Base-by-base conservation (phyloP, 2,329 filamentous ascomycete genomes). In the Aspergillus sp. region DNA sequence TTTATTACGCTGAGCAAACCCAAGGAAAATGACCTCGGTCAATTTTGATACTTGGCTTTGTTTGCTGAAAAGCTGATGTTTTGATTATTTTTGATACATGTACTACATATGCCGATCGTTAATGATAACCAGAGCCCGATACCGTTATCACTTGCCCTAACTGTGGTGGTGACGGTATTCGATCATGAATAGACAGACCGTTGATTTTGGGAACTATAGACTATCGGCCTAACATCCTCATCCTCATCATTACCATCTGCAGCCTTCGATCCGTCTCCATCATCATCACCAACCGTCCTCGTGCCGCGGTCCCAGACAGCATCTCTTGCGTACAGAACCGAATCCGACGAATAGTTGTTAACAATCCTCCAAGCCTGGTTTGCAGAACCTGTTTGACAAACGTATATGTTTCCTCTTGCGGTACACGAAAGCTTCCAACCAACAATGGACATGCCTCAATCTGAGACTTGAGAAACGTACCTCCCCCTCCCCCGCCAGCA, bases 231-330 rank as follows among this genome's bases (percentile, higher is more conserved):
- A 60, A 46, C 49, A 57, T 53, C 46, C 60, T 62, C 41, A 64
- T 53, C 45, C 56, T 63, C 54, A 60, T 59, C 50, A 66, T 60
- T 13, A 64, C 50, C 33, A 60, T 33, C 45, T 61, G 61, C 45
- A 67, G 42, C 37, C 60, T 51, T 35, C 55, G 52, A 49, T 66
- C 61, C 5, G 60, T 66, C 44, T 64, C 63, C 49, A 58, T 58
- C 19, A 64, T 62, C 62, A 67, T 62, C 4, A 57, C 45, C 33
- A 63, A 30, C 23, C 56, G 54, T 7, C 61, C 62, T 2, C 49
- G 46, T 3, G 60, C 56, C 3, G 55, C 51, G 0, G 56, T 54
- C 2, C 48, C 46, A 2, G 53, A 43, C 23, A 60, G 38, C 20
- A 56, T 48, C 32, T 63, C 55, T 42, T 64, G 60, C 41, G 57